A percentile compares a stretch with the other conserved stretches of the same genome.
phyloP scores from a whole-genome alignment of 225 moss, liverwort and hornwort genomes.

The Sphagnum contortum region DNA sequence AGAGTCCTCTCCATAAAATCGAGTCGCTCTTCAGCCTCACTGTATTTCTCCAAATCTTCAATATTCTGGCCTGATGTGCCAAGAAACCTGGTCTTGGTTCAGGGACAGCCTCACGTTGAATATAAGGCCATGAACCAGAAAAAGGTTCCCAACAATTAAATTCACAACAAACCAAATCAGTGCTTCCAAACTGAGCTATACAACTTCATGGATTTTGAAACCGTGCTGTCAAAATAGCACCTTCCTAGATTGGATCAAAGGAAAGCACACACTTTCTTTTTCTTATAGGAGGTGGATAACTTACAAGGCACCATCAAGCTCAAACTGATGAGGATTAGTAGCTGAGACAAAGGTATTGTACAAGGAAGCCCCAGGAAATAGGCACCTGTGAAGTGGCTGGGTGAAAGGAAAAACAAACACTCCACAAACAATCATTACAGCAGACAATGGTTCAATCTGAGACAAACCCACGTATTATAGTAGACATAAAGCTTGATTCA shows the following conservation, averaged over 20 bases:
- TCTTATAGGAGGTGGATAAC: slow-evolving; percentile 3
- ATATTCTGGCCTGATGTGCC: slow-evolving; percentile 97
- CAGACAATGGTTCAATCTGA: background rate
- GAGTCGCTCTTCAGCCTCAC: slow-evolving; percentile 65
- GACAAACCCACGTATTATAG: no score
- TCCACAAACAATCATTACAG: background rate
- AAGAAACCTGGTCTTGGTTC: slow-evolving; percentile 47
- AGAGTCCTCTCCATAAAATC: slow-evolving; percentile 86
- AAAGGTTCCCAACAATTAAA: no score
- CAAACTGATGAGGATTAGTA: slow-evolving; percentile 94
- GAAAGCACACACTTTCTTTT: no score
- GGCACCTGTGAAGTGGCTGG: slow-evolving; percentile 93
- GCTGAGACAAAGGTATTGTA: slow-evolving; percentile 75
- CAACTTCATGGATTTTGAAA: no score
- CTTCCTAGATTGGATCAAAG: no score
- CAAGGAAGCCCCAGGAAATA: slow-evolving; percentile 80
- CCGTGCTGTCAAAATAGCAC: no score
- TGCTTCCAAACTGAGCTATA: no score
- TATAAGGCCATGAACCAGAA: no score
- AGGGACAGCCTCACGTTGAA: background rate
- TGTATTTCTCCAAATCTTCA: slow-evolving; percentile 87
- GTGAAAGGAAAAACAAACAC: slow-evolving; percentile 3
- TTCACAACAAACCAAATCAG: no score
- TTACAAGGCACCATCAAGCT: slow-evolving; percentile 87
- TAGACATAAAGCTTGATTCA: no score